Evolutionary conservation across 768 basidiomycete genomes (phyloP).

Genomic region (Phaffia tasmanica): DNA sequence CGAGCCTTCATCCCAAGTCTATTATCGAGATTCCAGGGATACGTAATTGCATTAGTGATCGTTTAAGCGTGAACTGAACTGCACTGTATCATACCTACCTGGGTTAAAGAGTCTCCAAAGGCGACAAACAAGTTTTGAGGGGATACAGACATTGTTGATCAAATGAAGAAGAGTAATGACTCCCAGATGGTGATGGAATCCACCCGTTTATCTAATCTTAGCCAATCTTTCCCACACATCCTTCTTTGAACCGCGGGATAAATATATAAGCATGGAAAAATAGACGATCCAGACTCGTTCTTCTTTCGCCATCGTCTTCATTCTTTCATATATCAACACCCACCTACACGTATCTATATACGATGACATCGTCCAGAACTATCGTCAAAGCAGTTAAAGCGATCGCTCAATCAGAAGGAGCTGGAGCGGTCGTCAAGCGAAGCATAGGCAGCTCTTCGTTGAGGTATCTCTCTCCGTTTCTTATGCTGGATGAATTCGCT

Average conservation of each 20-base stretch:
- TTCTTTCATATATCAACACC: too few species aligned
- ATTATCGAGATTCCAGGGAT: background rate
- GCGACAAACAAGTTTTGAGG: slow-evolving; percentile 12
- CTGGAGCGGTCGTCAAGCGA: slow-evolving; percentile 68
- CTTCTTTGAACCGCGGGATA: too few species aligned
- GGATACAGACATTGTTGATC: too few species aligned
- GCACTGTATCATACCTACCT: background rate
- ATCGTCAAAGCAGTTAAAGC: slow-evolving; percentile 65
- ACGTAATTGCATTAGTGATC: background rate
- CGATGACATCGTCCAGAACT: too few species aligned
- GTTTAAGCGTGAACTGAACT: background rate
- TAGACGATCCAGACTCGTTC: too few species aligned
- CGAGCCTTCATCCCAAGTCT: slow-evolving; percentile 24
- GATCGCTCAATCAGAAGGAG: slow-evolving; percentile 51
- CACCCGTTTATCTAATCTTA: too few species aligned
- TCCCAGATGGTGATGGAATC: too few species aligned
- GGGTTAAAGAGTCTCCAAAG: slow-evolving; percentile 20
- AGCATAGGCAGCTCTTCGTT: slow-evolving; percentile 68
- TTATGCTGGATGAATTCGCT: slow-evolving; percentile 47
- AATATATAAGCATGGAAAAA: too few species aligned
- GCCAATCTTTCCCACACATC: too few species aligned
- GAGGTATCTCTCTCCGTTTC: slow-evolving; percentile 76
- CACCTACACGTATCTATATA: too few species aligned
- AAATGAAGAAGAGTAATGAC: too few species aligned
- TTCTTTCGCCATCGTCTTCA: too few species aligned